Conservation (phyloP, 1,284 basidiomycete genomes). For the Cerrena zonata region DNA sequence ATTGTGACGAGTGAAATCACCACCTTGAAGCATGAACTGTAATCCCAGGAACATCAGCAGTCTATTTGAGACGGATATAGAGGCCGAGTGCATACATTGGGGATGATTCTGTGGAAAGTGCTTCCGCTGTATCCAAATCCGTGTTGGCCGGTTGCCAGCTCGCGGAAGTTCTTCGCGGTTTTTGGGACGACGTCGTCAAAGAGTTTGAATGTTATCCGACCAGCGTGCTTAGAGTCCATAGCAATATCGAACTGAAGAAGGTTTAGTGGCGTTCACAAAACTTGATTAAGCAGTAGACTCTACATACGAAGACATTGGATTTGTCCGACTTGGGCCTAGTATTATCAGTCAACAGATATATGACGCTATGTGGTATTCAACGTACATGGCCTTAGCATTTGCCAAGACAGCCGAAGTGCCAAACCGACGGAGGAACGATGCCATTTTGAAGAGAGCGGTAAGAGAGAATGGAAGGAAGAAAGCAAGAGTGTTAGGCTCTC, state of each 20-base stretch:
- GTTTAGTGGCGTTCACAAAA: background rate
- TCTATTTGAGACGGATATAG: background rate
- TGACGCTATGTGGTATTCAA: constrained; percentile 2
- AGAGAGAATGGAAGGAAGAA: constrained; percentile 2
- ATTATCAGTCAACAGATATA: constrained; percentile 8
- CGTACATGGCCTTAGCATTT: constrained; percentile 25
- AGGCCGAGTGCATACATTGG: constrained; percentile 34
- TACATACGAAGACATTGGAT: constrained; percentile 45
- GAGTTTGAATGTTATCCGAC: constrained; percentile 72
- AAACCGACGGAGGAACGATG: constrained; percentile 32
- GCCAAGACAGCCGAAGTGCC: constrained; percentile 28
- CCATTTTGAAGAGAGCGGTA: constrained; percentile 19
- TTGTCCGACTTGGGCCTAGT: constrained; percentile 21
- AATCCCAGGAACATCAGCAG: constrained; percentile 1
- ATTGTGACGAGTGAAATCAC: constrained; percentile 69
- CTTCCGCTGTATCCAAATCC: constrained; percentile 63
- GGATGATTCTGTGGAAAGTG: constrained; percentile 82
- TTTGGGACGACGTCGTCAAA: constrained; percentile 65
- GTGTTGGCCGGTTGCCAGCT: constrained; percentile 76
- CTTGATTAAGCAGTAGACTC: background rate
- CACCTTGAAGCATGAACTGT: constrained; percentile 83
- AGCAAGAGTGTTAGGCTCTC: background rate
- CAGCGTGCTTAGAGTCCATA: constrained; percentile 62
- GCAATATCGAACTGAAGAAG: constrained; percentile 72
- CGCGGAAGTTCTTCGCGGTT: constrained; percentile 78